Conservation (phyloP, 306 rosid genomes). For the Mimosa pudica region DNA sequence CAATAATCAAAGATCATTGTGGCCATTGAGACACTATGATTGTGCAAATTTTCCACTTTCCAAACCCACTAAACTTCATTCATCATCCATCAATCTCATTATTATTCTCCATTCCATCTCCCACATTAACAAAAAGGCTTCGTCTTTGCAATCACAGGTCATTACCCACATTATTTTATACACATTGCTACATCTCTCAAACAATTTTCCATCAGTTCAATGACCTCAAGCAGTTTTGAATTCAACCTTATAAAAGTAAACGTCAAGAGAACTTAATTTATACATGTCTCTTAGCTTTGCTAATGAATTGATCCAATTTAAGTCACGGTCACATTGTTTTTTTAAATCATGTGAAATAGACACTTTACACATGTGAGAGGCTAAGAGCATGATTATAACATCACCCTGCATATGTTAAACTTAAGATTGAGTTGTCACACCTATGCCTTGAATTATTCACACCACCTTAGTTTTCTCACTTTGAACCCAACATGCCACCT, state of each 20-base stretch:
- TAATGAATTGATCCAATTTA: neutral
- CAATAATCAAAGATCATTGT: conserved; percentile 8
- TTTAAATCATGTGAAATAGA: neutral
- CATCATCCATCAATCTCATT: conserved; percentile 8
- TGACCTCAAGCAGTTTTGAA: neutral
- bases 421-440: conserved; percentile 10
- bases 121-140: conserved; percentile 5
- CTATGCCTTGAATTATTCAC: conserved; percentile 15
- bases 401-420: conserved; percentile 4
- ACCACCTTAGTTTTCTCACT: conserved; percentile 1
- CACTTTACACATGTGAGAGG: conserved; percentile 4
- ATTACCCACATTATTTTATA: neutral
- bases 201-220: neutral
- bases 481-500: conserved; percentile 14
- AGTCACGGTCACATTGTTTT: neutral
- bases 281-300: neutral
- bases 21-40: conserved; percentile 25
- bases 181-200: neutral
- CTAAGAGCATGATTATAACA: conserved; percentile 26
- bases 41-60: conserved; percentile 23
- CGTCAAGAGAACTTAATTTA: neutral
- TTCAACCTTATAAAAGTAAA: neutral
- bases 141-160: neutral
- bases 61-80: conserved; percentile 16
- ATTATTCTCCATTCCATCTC: conserved; percentile 12